Evolutionary conservation across 2,329 filamentous ascomycete species (phyloP).

Genomic region (Colletotrichum aenigma): DNA sequence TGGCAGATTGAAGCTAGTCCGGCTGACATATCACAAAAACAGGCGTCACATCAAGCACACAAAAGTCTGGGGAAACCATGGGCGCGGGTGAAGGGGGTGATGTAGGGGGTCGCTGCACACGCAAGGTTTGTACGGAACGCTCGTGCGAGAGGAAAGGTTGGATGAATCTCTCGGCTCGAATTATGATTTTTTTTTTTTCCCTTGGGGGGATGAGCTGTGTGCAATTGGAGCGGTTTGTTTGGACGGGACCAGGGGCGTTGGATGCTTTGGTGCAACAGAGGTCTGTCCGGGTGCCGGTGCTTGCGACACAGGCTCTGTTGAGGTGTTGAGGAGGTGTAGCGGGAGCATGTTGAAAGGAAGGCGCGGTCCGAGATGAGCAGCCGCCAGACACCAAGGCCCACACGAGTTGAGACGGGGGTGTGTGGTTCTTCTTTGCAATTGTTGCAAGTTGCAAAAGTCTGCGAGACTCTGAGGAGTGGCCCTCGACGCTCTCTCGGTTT

Average conservation of each 20-base stretch:
- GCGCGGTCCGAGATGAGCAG: background rate
- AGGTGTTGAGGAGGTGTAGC: background rate
- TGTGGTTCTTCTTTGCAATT: background rate
- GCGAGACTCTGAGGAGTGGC: background rate
- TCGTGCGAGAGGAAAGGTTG: background rate
- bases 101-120: background rate
- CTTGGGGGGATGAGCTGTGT: background rate
- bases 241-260: background rate
- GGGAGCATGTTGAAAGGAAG: background rate
- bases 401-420: background rate
- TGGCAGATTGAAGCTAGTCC: background rate
- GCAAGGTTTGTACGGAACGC: background rate
- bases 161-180: background rate
- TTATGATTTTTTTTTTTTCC: background rate
- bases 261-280: background rate
- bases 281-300: background rate
- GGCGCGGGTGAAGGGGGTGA: background rate
- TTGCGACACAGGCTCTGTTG: background rate
- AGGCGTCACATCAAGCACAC: background rate
- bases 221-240: background rate
- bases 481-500: background rate
- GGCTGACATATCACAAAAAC: background rate
- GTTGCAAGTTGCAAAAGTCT: background rate
- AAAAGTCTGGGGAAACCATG: constrained; percentile 5
- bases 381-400: background rate